Evolutionary conservation across 2,329 filamentous ascomycete genomes (phyloP).

Genomic region (Seiridium cupressi): DNA sequence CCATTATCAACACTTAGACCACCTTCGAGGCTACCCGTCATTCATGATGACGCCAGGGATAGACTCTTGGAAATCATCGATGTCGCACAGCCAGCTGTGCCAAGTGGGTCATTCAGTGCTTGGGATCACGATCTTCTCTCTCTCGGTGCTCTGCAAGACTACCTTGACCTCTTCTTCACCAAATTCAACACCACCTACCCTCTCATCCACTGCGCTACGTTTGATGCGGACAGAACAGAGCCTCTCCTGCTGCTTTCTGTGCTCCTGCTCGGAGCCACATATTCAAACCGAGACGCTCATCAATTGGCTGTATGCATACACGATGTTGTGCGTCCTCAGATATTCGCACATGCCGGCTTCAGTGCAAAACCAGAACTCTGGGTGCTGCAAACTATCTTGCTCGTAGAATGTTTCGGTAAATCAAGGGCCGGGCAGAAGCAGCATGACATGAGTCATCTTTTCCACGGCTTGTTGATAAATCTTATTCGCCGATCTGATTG

Average conservation of each 20-base stretch:
- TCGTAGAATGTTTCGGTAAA: slow-evolving; percentile 66
- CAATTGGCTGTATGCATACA: slow-evolving; percentile 61
- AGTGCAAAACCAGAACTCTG: slow-evolving; percentile 58
- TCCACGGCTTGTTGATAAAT: slow-evolving; percentile 35
- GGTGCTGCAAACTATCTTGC: slow-evolving; percentile 59
- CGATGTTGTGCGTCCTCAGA: slow-evolving; percentile 55
- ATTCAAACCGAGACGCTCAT: slow-evolving; percentile 56
- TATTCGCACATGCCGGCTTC: slow-evolving; percentile 58
- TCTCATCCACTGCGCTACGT: slow-evolving; percentile 56
- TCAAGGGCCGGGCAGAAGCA: slow-evolving; percentile 61
- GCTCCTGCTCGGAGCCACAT: slow-evolving; percentile 60
- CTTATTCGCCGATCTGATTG: slow-evolving; percentile 34
- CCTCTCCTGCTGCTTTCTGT: slow-evolving; percentile 53
- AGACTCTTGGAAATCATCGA: slow-evolving; percentile 49
- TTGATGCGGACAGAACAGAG: slow-evolving; percentile 47
- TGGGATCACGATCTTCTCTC: slow-evolving; percentile 50
- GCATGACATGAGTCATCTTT: slow-evolving; percentile 62
- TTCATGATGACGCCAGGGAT: slow-evolving; percentile 39
- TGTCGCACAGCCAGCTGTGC: slow-evolving; percentile 43
- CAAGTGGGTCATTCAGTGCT: slow-evolving; percentile 44
- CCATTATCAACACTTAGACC: slow-evolving; percentile 24
- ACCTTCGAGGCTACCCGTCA: slow-evolving; percentile 19
- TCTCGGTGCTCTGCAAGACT: slow-evolving; percentile 49
- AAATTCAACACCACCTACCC: slow-evolving; percentile 61
- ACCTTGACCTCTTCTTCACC: slow-evolving; percentile 58